Percentiles rank a stretch among this genome's conserved stretches.
These are phyloP conservation scores for Hebeloma cylindrosporum DNA, from an alignment of 768 basidiomycete genomes.

Conservation along the genomic window DNA sequence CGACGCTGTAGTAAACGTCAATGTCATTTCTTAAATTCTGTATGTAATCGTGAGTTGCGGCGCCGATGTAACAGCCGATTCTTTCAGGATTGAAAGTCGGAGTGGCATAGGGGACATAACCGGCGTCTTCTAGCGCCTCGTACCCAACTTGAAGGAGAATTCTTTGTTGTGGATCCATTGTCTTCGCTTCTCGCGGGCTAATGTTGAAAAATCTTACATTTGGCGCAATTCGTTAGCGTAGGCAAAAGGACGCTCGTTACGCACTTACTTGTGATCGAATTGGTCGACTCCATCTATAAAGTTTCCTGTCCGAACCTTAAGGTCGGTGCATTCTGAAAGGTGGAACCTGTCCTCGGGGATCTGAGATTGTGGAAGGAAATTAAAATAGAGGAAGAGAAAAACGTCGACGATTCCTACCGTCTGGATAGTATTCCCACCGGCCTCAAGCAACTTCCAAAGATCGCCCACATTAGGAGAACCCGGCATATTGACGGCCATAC, in stretches of 20 bases:
- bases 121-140: constrained; percentile 68
- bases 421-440: constrained; percentile 54
- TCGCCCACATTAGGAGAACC: constrained; percentile 47
- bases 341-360: constrained; percentile 62
- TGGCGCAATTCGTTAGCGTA: background rate
- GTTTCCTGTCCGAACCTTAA: constrained; percentile 60
- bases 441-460: constrained; percentile 61
- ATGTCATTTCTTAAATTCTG: constrained; percentile 62
- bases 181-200: constrained; percentile 70
- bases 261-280: constrained; percentile 58
- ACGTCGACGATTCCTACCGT: constrained; percentile 40
- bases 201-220: constrained; percentile 59
- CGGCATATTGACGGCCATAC: constrained; percentile 66
- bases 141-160: constrained; percentile 65
- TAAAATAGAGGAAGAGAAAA: background rate
- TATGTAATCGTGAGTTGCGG: constrained; percentile 66
- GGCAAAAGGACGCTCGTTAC: background rate
- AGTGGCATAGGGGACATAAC: constrained; percentile 63
- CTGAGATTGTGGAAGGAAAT: constrained; percentile 34
- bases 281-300: constrained; percentile 56
- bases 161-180: constrained; percentile 78
- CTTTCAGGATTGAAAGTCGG: constrained; percentile 49
- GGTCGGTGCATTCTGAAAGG: constrained; percentile 37
- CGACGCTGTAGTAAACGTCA: constrained; percentile 71
- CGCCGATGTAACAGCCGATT: constrained; percentile 70